Evolutionary conservation across 805 yeast genomes (phyloP).

Genomic region (Hanseniaspora clermontiae): DNA sequence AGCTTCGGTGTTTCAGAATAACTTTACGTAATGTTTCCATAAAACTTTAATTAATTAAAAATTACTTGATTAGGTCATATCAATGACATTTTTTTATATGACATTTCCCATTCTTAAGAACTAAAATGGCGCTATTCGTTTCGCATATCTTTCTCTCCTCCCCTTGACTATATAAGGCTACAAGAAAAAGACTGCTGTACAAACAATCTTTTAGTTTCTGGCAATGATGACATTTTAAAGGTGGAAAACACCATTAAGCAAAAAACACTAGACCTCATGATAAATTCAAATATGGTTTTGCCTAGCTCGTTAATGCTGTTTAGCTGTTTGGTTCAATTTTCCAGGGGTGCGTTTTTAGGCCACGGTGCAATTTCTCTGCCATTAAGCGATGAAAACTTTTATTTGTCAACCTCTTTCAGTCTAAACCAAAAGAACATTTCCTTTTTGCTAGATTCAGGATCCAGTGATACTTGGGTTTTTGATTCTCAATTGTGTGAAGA

Average conservation of each 20-base stretch:
- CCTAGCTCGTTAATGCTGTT: background rate
- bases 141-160: too few species aligned
- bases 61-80: background rate
- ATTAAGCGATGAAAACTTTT: background rate
- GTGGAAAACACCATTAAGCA: background rate
- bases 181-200: too few species aligned
- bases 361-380: background rate
- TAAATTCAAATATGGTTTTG: too few species aligned
- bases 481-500: background rate
- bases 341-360: background rate
- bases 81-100: background rate
- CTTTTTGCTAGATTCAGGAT: constrained; percentile 25
- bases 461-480: constrained; percentile 26
- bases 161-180: too few species aligned
- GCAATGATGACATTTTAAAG: too few species aligned
- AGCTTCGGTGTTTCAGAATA: background rate
- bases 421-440: constrained; percentile 13
- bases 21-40: background rate
- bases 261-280: background rate
- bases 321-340: background rate
- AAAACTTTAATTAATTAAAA: background rate
- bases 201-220: too few species aligned
- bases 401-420: background rate
- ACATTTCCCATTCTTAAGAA: too few species aligned
- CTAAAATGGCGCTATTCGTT: too few species aligned